Base-by-base conservation (phyloP, 768 basidiomycete genomes). In the Lyophyllum atratum region DNA sequence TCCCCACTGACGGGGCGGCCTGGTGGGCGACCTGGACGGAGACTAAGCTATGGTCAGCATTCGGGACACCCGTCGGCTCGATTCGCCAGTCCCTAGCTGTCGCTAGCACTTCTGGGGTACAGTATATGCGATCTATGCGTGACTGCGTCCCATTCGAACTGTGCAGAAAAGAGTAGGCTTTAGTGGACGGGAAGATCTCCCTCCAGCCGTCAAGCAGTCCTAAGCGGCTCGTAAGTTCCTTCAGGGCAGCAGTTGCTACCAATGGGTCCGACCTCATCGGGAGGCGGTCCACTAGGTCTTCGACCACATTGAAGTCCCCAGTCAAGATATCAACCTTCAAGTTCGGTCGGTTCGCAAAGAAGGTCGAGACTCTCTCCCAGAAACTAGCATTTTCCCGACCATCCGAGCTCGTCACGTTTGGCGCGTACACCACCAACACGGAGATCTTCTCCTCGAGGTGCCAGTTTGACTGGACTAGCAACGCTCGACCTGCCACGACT, bases 221-320 rank as follows among this genome's bases (percentile, higher is more conserved):
- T 0, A 72, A 52, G 2, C 11, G 19, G 0, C 11, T 12, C 54
- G 69, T 73, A 0, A 77, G 54, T 0, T 61, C 40, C 0, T 56
- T 53, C 0, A 79, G 61, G 0, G 64, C 62, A 0, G 59, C 29
- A 0, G 56, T 49, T 1, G 68, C 55, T 0, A 10, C 12, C 1
- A 42, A 10, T 0, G 55, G 22, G 33, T 80, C 75, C 0, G 14
- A 1, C 0, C 59, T 56, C 0, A 54, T 34, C 1, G 78, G 78
- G 0, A 75, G 44, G 0, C 74, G 9, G 53, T 81, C 79, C 0
- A 80, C 52, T 0, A 58, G 17, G 1, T 76, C 73, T 52, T 81
- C 76, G 0, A 74, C 71, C 0, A 80, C 28, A 58, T 83, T 81
- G 40, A 74, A 74, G 56, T 83, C 78, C 0, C 78, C 78, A 0